These are phyloP conservation scores for Taphrina communis DNA, from an alignment of 1,139 yeast genomes.

Conservation along the genomic window DNA sequence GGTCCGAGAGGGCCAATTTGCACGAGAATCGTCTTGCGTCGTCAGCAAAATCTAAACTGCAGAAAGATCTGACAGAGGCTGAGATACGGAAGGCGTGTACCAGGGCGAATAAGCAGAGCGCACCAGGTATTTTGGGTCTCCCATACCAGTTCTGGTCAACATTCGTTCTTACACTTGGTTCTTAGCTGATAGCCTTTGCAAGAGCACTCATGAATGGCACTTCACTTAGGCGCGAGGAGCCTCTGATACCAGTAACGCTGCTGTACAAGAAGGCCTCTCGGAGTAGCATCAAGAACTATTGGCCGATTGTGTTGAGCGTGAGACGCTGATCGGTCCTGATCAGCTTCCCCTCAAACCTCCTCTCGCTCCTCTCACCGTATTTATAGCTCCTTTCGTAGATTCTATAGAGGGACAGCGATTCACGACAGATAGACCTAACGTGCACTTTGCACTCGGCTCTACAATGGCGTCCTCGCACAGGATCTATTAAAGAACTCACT, in stretches of 20 bases:
- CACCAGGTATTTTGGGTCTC: slow-evolving; percentile 2
- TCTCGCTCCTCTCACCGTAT: too few relatives aligned
- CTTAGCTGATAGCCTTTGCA: not conserved
- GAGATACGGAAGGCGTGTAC: not conserved
- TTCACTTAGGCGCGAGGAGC: not conserved
- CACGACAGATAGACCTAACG: too few relatives aligned
- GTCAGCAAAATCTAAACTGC: not conserved
- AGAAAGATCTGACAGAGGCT: not conserved
- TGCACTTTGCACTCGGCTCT: too few relatives aligned
- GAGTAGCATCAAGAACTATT: not conserved
- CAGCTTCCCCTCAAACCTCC: too few relatives aligned
- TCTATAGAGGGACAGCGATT: too few relatives aligned
- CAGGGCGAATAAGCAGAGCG: not conserved
- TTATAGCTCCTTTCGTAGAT: too few relatives aligned
- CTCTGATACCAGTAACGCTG: not conserved
- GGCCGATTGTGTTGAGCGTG: slow-evolving; percentile 1
- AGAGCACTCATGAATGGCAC: slow-evolving; percentile 1
- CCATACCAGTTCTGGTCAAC: slow-evolving; percentile 2
- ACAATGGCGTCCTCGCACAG: too few relatives aligned
- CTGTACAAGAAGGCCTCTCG: not conserved
- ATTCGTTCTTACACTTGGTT: not conserved
- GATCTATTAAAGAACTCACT: too few relatives aligned
- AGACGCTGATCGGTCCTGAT: too few relatives aligned
- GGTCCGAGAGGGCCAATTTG: not conserved
- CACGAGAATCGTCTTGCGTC: not conserved